Percentiles rank a stretch among this genome's conserved stretches.
These are phyloP conservation scores for Coix lacrymajobi DNA, from an alignment of 176 grass and related monocot genomes.

Conservation along the genomic window DNA sequence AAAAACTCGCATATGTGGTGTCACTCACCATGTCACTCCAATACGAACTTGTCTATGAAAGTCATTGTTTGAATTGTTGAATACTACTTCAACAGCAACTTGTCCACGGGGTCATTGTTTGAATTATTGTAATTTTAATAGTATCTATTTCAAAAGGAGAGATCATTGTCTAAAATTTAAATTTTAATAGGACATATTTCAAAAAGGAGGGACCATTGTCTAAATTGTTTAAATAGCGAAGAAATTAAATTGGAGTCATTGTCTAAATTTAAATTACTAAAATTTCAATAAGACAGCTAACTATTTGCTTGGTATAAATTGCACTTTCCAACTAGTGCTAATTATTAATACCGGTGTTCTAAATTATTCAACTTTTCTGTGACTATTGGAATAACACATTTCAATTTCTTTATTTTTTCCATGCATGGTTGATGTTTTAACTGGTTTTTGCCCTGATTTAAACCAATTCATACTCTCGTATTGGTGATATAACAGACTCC, in stretches of 20 bases:
- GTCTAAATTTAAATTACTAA: too few species aligned
- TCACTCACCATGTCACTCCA: neutral
- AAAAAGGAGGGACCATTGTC: neutral
- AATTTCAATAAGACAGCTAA: neutral
- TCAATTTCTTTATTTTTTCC: neutral
- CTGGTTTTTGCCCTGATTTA: neutral
- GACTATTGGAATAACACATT: neutral
- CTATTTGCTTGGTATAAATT: neutral
- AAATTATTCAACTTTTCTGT: neutral
- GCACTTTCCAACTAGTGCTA: neutral
- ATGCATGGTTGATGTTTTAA: neutral
- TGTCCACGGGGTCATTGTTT: neutral
- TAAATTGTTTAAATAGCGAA: neutral
- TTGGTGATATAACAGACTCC: neutral
- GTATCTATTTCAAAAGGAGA: neutral
- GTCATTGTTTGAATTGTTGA: neutral
- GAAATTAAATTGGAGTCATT: too few species aligned
- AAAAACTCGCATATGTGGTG: neutral
- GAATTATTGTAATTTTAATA: neutral
- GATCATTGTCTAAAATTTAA: neutral
- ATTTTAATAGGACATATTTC: neutral
- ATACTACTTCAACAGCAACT: neutral
- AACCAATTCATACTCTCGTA: neutral
- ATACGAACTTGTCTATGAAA: neutral
- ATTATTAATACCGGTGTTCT: neutral